Evolutionary conservation across 1,284 basidiomycete genomes (phyloP).

Genomic region (Rhodofomes roseus): DNA sequence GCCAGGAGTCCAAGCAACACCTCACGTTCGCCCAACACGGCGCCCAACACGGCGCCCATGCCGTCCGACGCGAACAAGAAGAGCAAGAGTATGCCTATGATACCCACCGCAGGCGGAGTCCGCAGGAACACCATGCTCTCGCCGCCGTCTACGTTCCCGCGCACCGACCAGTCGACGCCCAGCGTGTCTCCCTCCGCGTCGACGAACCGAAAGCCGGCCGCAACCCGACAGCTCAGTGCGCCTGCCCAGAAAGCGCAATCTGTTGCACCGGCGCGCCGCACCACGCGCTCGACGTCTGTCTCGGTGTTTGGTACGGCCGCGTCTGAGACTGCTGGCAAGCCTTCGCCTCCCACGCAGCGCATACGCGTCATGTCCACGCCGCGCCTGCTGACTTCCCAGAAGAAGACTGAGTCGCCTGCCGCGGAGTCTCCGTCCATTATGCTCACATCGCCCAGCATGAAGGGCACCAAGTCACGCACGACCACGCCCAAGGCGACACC

Average conservation of each 20-base stretch:
- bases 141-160: slow-evolving; percentile 25
- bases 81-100: slow-evolving; percentile 7
- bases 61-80: slow-evolving; percentile 21
- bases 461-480: slow-evolving; percentile 4
- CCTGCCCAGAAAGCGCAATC: slow-evolving; percentile 19
- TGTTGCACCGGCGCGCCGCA: slow-evolving; percentile 20
- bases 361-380: slow-evolving; percentile 29
- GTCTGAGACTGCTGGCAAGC: slow-evolving; percentile 23
- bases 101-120: slow-evolving; percentile 17
- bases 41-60: slow-evolving; percentile 30
- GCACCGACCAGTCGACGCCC: slow-evolving; percentile 21
- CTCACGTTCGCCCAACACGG: slow-evolving; percentile 26
- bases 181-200: slow-evolving; percentile 12
- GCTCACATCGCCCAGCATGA: slow-evolving; percentile 7
- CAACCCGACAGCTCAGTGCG: slow-evolving; percentile 21
- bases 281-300: slow-evolving; percentile 24
- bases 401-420: slow-evolving; percentile 18
- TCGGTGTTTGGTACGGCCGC: slow-evolving; percentile 24
- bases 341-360: slow-evolving; percentile 33
- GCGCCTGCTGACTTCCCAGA: slow-evolving; percentile 11
- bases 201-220: slow-evolving; percentile 17
- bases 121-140: slow-evolving; percentile 22
- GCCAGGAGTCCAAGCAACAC: slow-evolving; percentile 21
- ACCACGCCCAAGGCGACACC: slow-evolving; percentile 20
- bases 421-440: slow-evolving; percentile 14